Evolutionary conservation across 2,329 filamentous ascomycete species (phyloP).

Genomic region (Juglanconis oblonga): DNA sequence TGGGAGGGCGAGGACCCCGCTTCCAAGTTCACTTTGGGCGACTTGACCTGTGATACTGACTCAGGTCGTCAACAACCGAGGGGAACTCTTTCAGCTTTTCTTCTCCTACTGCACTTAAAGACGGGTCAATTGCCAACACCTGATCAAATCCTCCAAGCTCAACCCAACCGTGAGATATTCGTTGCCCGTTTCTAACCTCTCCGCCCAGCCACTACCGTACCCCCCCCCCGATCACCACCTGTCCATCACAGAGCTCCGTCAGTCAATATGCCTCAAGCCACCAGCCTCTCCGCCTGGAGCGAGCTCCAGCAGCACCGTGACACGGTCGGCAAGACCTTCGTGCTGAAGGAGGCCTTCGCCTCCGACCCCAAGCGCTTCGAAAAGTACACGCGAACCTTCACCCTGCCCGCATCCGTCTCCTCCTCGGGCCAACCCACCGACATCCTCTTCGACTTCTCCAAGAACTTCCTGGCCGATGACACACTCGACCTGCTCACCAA

Average conservation of each 20-base stretch:
- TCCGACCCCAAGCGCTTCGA: constrained; percentile 84
- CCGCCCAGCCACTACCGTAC: neutral
- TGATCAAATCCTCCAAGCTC: neutral
- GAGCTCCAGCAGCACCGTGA: constrained; percentile 89
- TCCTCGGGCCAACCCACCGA: constrained; percentile 55
- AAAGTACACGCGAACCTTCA: constrained; percentile 85
- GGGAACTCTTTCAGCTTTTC: too few relatives aligned
- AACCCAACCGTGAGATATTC: neutral
- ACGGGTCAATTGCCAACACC: neutral
- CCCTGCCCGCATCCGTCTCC: constrained; percentile 74
- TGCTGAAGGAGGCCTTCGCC: constrained; percentile 89
- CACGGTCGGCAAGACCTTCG: constrained; percentile 80
- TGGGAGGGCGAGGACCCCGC: constrained; percentile 17
- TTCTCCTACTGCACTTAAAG: neutral
- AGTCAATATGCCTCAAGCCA: constrained; percentile 72
- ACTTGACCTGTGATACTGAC: too few relatives aligned
- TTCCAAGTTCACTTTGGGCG: constrained; percentile 8
- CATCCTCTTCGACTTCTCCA: constrained; percentile 97
- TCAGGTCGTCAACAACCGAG: too few relatives aligned
- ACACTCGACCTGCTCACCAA: constrained; percentile 83
- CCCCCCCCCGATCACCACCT: neutral
- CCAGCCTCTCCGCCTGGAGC: constrained; percentile 82
- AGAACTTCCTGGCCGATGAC: constrained; percentile 96
- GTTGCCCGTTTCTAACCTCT: neutral
- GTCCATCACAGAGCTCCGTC: neutral